phyloP scores from a whole-genome alignment of 2,329 filamentous ascomycete genomes.

The Exserohilum rostratum region DNA sequence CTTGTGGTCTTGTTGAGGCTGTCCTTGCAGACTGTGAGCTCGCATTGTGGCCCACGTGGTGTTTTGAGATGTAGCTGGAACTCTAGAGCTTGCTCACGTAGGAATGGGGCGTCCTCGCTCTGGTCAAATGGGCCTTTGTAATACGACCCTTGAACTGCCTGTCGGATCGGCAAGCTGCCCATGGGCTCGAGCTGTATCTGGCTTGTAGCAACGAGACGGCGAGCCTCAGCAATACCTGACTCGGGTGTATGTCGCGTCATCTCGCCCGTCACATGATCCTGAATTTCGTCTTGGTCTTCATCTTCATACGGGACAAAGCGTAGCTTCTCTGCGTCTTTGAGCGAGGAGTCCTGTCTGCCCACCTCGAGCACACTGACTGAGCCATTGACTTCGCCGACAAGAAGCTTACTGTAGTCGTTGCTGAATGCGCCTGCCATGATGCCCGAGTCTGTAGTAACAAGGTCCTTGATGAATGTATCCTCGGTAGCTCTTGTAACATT shows the following conservation, averaged over 20 bases:
- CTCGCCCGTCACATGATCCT: background rate
- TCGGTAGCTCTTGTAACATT: slow-evolving; percentile 60
- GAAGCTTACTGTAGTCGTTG: slow-evolving; percentile 59
- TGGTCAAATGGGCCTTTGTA: slow-evolving; percentile 50
- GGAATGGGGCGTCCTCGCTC: slow-evolving; percentile 29
- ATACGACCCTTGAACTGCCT: slow-evolving; percentile 53
- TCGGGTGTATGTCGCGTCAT: slow-evolving; percentile 14
- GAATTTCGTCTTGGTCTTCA: slow-evolving; percentile 3
- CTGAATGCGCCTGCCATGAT: slow-evolving; percentile 65
- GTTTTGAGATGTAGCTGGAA: slow-evolving; percentile 42
- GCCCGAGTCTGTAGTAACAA: slow-evolving; percentile 57
- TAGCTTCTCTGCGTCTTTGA: slow-evolving; percentile 40
- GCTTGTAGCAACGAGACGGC: slow-evolving; percentile 35
- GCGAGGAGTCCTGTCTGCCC: slow-evolving; percentile 40
- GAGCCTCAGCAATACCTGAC: slow-evolving; percentile 34
- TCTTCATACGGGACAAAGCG: slow-evolving; percentile 33
- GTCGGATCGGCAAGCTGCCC: slow-evolving; percentile 51
- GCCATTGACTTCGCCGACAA: slow-evolving; percentile 64
- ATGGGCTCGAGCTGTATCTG: slow-evolving; percentile 48
- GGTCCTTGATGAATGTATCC: slow-evolving; percentile 59
- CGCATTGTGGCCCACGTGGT: slow-evolving; percentile 27
- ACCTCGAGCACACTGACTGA: slow-evolving; percentile 60
- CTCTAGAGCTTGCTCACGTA: slow-evolving; percentile 35
- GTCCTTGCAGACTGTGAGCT: slow-evolving; percentile 36
- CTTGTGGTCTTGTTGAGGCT: slow-evolving; percentile 40